phyloP scores from a whole-genome alignment of 306 rosid species.

The Cicer judaicum region DNA sequence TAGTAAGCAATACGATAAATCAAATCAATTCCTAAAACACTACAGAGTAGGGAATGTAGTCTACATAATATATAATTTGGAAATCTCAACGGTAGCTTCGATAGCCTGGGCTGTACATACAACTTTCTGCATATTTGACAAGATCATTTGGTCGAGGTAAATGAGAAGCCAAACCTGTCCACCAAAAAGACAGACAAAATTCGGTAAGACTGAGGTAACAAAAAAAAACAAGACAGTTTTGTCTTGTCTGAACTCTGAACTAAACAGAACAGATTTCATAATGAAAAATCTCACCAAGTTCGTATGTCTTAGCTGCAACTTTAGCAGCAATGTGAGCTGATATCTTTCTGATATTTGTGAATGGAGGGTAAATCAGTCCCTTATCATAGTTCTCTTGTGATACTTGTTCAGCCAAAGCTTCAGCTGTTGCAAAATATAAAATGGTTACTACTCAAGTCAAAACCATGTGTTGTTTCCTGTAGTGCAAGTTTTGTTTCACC shows the following conservation, averaged over 20 bases:
- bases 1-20: conserved; percentile 32
- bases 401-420: conserved; percentile 87
- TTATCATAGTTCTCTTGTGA: conserved; percentile 73
- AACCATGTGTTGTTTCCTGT: neutral
- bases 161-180: conserved; percentile 86
- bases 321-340: conserved; percentile 94
- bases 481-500: too few species aligned
- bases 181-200: conserved; percentile 31
- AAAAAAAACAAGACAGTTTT: neutral
- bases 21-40: conserved; percentile 28
- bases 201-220: neutral
- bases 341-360: conserved; percentile 89
- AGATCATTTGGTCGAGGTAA: conserved; percentile 93
- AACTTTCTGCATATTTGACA: conserved; percentile 87
- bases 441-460: conserved; percentile 23
- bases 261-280: conserved; percentile 12
- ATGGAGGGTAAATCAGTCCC: conserved; percentile 98
- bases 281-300: conserved; percentile 69
- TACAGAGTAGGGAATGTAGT: neutral
- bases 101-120: conserved; percentile 96
- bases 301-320: conserved; percentile 86
- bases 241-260: neutral
- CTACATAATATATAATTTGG: conserved; percentile 9
- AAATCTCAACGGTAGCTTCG: conserved; percentile 69
- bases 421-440: conserved; percentile 63